Evolutionary conservation across 805 yeast genomes (phyloP), one percentile per base, ranked within the genome.

Genomic region (Yamadazyma nakazawae): DNA sequence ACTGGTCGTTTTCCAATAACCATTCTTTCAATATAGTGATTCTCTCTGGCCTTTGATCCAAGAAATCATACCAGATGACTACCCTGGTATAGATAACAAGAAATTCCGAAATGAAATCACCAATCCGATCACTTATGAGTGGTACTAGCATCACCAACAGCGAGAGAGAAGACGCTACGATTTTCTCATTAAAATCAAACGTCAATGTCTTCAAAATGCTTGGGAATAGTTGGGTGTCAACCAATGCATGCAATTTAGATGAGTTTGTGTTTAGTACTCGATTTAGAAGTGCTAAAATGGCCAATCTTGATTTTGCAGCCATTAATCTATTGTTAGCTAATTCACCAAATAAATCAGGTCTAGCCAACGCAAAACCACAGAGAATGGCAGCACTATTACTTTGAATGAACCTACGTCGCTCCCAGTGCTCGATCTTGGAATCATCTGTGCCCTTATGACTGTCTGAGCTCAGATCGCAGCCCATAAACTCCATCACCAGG

Each of bases 321-420:
- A 51, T 48, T 30, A 81, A 62, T 47, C 62, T 65, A 2, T 54
- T 55, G 54, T 75, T 66, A 14, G 79, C 41, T 13, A 68, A 47
- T 1, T 52, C 50, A 51, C 76, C 70, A 47, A 75, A 74, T 1
- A 50, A 54, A 35, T 49, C 53, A 0, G 79, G 66, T 34, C 70
- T 55, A 26, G 58, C 58, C n/a, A 61, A 54, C 1, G 77, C 82
- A 61, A 67, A 77, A n/a, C 65, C 67, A 1, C 59, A 53, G 11
- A 82, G 57, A 16, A 80, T 43, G 1, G 48, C 48, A 11, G 67
- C 59, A 42, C 79, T 70, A 54, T 80, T 81, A 45, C 60, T 60
- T 36, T 68, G 65, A 8, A 78, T 66, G 49, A 76, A 79, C 28
- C 86, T 60, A 13, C 64, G 54, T 13, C 84, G 61, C 56, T 82